Percentiles rank a stretch among this genome's conserved stretches.
These are phyloP conservation scores for Pyricularia sp. DNA, from an alignment of 2,329 filamentous ascomycete genomes.

Conservation along the genomic window DNA sequence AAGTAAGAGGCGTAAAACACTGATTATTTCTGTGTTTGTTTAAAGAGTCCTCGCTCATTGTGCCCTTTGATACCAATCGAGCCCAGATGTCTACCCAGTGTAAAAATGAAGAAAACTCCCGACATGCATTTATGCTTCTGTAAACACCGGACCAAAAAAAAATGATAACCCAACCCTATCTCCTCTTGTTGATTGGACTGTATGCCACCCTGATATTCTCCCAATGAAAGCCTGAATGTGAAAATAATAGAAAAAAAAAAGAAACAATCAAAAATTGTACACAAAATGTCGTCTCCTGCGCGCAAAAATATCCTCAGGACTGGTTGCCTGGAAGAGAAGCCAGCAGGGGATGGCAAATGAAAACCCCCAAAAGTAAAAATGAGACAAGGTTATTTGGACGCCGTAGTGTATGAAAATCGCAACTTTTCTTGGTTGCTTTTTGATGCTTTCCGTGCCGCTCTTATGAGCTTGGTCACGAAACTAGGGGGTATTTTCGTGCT, in stretches of 20 bases:
- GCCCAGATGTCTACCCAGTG: neutral
- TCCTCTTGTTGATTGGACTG: neutral
- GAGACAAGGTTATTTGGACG: conserved; percentile 10
- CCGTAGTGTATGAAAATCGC: neutral
- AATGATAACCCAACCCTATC: neutral
- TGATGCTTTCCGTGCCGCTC: neutral
- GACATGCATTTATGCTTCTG: neutral
- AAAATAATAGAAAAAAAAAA: neutral
- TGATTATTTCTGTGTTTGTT: neutral
- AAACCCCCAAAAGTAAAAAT: conserved; percentile 14
- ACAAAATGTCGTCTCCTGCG: neutral
- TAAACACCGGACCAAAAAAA: neutral
- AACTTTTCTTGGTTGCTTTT: neutral
- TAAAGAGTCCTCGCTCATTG: neutral
- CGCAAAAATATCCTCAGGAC: neutral
- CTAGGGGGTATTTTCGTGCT: conserved; percentile 12
- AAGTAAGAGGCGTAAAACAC: neutral
- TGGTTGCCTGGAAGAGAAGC: conserved; percentile 3
- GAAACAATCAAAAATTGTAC: neutral
- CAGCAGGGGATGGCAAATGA: conserved; percentile 13
- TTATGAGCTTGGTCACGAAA: neutral
- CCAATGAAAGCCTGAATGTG: neutral
- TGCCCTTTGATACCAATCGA: neutral
- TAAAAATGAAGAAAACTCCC: neutral
- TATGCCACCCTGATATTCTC: neutral